Percentiles rank a stretch among this genome's conserved stretches.
phyloP scores from a whole-genome alignment of 78 protist genomes.

The Polysphondylium violaceum region DNA sequence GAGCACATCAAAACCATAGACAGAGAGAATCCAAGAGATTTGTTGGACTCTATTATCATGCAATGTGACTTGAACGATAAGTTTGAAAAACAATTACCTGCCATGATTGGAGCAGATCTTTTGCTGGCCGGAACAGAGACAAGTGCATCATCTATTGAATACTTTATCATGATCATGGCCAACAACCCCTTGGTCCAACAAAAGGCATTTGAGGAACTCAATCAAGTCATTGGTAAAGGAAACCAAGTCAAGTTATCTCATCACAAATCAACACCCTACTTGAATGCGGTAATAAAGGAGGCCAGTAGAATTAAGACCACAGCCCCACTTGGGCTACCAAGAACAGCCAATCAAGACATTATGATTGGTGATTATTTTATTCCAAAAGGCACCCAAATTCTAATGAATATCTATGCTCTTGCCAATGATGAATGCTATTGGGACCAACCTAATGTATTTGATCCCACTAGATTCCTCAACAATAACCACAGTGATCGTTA shows the following conservation, averaged over 20 bases:
- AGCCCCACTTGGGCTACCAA: conserved; percentile 65
- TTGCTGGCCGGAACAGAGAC: conserved; percentile 58
- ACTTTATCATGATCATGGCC: conserved; percentile 24
- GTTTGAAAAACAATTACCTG: background rate
- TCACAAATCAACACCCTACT: conserved; percentile 3
- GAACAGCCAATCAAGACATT: background rate
- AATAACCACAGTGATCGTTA: background rate
- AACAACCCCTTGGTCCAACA: conserved; percentile 33
- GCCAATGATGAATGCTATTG: background rate
- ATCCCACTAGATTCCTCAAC: conserved; percentile 25
- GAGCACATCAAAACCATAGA: conserved; percentile 15
- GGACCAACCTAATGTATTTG: conserved; percentile 1
- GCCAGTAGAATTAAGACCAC: conserved; percentile 19
- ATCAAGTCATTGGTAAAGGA: background rate
- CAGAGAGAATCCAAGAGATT: conserved; percentile 15
- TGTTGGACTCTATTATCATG: background rate
- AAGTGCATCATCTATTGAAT: conserved; percentile 19
- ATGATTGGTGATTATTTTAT: conserved; percentile 6
- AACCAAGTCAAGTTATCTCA: background rate
- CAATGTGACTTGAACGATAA: background rate
- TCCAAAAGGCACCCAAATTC: conserved; percentile 33
- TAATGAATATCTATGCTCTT: conserved; percentile 8
- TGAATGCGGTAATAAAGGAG: conserved; percentile 30
- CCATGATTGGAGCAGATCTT: conserved; percentile 2
- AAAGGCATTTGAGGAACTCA: conserved; percentile 3